phyloP scores from a whole-genome alignment of 2,329 filamentous ascomycete genomes.

The Epichloe typhina region DNA sequence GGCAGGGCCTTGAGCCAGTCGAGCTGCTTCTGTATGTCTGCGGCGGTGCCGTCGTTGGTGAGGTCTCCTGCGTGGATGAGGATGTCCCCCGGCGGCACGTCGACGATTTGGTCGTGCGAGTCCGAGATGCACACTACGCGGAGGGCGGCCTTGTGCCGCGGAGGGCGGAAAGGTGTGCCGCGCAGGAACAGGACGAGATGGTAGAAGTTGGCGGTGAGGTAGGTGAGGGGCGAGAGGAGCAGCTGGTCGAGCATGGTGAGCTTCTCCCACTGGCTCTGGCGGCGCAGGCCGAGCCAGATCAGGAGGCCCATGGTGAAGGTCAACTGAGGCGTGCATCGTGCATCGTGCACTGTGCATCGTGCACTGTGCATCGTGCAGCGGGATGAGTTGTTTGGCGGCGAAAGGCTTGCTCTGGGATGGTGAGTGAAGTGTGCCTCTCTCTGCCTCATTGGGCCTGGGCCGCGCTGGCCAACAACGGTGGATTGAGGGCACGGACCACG shows the following conservation, averaged over 20 bases:
- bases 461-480: too few relatives aligned
- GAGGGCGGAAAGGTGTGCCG: slow-evolving; percentile 47
- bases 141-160: slow-evolving; percentile 42
- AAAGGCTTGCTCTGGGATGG: too few relatives aligned
- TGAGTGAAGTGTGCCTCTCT: too few relatives aligned
- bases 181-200: slow-evolving; percentile 53
- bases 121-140: slow-evolving; percentile 82
- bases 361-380: too few relatives aligned
- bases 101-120: slow-evolving; percentile 56
- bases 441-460: too few relatives aligned
- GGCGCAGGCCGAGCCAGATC: slow-evolving; percentile 32
- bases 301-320: slow-evolving; percentile 30
- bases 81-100: slow-evolving; percentile 64
- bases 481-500: too few relatives aligned
- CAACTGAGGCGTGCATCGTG: too few relatives aligned
- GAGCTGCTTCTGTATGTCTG: slow-evolving; percentile 68
- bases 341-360: too few relatives aligned
- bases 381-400: too few relatives aligned
- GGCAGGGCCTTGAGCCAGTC: slow-evolving; percentile 68
- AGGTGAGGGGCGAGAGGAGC: slow-evolving; percentile 54
- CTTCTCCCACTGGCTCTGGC: slow-evolving; percentile 32
- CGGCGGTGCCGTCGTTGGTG: slow-evolving; percentile 55
- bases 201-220: slow-evolving; percentile 50
- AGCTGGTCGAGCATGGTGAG: slow-evolving; percentile 47
- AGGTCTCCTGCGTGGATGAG: slow-evolving; percentile 86